Percentiles rank a stretch among this genome's conserved stretches.
Conservation (phyloP, 768 basidiomycete genomes). For the Xerocomus potaroensis region DNA sequence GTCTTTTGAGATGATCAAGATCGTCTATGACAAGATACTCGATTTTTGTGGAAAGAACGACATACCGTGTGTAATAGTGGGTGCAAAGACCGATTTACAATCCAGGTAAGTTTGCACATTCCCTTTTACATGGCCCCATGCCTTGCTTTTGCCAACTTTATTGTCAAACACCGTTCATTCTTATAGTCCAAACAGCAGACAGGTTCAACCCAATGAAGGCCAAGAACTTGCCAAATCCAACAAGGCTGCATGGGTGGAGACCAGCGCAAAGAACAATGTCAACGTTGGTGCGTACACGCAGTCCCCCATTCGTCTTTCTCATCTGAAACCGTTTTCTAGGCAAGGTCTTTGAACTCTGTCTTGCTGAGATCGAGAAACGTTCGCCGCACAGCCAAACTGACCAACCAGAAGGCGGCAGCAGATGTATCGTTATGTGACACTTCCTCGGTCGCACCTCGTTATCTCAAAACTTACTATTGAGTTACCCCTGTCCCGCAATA, state of each 20-base stretch:
- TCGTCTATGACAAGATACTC: conserved; percentile 90
- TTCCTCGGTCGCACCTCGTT: conserved; percentile 11
- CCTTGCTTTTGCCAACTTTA: conserved; percentile 8
- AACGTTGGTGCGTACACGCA: conserved; percentile 74
- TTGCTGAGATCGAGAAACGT: conserved; percentile 78
- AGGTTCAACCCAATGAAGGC: conserved; percentile 72
- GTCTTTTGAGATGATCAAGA: conserved; percentile 93
- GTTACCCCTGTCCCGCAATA: conserved; percentile 32
- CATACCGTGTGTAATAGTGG: conserved; percentile 92
- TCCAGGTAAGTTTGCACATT: conserved; percentile 51
- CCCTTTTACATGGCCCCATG: conserved; percentile 6
- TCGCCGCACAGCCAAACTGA: conserved; percentile 47
- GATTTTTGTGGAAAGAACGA: conserved; percentile 79
- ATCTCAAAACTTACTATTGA: conserved; percentile 22
- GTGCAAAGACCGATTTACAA: conserved; percentile 83
- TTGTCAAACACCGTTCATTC: conserved; percentile 22
- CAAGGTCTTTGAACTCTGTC: conserved; percentile 81
- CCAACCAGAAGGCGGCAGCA: conserved; percentile 39
- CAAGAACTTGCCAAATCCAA: conserved; percentile 67
- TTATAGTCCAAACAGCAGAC: conserved; percentile 48
- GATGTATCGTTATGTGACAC: conserved; percentile 54
- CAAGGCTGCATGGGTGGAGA: conserved; percentile 81
- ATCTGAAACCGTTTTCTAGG: conserved; percentile 35
- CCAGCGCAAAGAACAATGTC: conserved; percentile 80
- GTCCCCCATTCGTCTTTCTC: background rate